Percentiles rank a stretch among this genome's conserved stretches.
Conservation (phyloP, 2,329 filamentous ascomycete genomes). For the Penicillium sp. region DNA sequence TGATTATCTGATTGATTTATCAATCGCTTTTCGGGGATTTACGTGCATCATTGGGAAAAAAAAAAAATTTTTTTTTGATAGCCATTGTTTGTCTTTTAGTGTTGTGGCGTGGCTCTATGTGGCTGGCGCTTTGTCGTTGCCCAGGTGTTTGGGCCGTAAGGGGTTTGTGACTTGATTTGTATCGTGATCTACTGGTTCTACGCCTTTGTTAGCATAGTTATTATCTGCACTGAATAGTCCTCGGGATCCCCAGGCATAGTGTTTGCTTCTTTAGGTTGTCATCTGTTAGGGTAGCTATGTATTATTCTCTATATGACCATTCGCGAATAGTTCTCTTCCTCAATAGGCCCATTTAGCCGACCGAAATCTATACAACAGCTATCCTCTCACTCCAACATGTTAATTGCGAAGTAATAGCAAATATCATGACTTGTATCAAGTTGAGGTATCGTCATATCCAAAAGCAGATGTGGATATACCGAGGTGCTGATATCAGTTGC, state of each 20-base stretch:
- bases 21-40: not conserved
- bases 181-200: not conserved
- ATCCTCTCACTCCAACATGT: not conserved
- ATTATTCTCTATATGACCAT: not conserved
- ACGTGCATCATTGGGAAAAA: too few relatives aligned
- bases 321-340: not conserved
- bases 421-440: not conserved
- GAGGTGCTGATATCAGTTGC: too few relatives aligned
- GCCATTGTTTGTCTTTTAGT: not conserved
- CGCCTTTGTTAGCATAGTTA: not conserved
- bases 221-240: not conserved
- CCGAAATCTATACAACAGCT: not conserved
- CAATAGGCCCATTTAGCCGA: not conserved
- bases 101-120: not conserved
- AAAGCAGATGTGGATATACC: not conserved
- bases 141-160: not conserved
- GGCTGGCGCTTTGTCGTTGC: not conserved
- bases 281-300: not conserved
- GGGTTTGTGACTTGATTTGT: not conserved
- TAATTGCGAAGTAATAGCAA: not conserved
- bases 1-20: conserved; percentile 10
- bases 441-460: not conserved
- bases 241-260: too few relatives aligned
- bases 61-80: too few relatives aligned
- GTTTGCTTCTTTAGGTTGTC: not conserved